Evolutionary conservation across 2,329 filamentous ascomycete species (phyloP).

Genomic region (Penicillium capsulatum): DNA sequence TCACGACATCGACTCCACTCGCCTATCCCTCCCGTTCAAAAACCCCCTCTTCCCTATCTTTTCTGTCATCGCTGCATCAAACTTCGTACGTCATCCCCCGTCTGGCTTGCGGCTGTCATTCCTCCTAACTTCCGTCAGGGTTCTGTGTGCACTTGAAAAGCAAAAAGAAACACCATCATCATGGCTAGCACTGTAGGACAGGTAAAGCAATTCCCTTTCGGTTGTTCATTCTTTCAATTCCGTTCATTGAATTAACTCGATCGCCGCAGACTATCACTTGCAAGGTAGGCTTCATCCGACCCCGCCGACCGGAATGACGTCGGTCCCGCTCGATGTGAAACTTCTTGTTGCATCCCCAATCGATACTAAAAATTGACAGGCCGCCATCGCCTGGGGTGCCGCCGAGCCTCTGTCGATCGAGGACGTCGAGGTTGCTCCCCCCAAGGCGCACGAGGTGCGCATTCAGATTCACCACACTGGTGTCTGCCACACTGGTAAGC

Average conservation of each 20-base stretch:
- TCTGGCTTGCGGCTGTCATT: slow-evolving; percentile 6
- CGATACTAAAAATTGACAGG: slow-evolving; percentile 47
- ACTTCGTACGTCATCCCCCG: slow-evolving; percentile 7
- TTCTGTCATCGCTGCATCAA: slow-evolving; percentile 12
- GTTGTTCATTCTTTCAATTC: neutral
- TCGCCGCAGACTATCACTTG: slow-evolving; percentile 75
- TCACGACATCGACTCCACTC: slow-evolving; percentile 10
- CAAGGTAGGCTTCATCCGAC: slow-evolving; percentile 52
- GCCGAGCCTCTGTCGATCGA: slow-evolving; percentile 85
- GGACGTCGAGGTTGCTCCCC: slow-evolving; percentile 85
- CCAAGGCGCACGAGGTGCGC: slow-evolving; percentile 88
- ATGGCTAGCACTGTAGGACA: slow-evolving; percentile 58
- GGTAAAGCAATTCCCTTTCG: slow-evolving; percentile 32
- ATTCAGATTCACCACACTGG: slow-evolving; percentile 97
- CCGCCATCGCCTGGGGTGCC: slow-evolving; percentile 95
- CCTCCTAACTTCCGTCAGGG: slow-evolving; percentile 1
- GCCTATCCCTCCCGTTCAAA: slow-evolving; percentile 15
- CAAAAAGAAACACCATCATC: slow-evolving; percentile 15
- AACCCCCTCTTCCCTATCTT: slow-evolving; percentile 13
- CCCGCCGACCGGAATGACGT: slow-evolving; percentile 15
- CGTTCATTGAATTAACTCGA: neutral
- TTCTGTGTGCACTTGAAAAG: neutral
- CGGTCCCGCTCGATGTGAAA: slow-evolving; percentile 1
- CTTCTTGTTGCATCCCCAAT: neutral
- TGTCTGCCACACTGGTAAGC: slow-evolving; percentile 91